Evolutionary conservation across 495 filamentous ascomycete genomes (phyloP), one percentile per base, ranked within the genome.

Genomic region (Xylaria flabelliformis): DNA sequence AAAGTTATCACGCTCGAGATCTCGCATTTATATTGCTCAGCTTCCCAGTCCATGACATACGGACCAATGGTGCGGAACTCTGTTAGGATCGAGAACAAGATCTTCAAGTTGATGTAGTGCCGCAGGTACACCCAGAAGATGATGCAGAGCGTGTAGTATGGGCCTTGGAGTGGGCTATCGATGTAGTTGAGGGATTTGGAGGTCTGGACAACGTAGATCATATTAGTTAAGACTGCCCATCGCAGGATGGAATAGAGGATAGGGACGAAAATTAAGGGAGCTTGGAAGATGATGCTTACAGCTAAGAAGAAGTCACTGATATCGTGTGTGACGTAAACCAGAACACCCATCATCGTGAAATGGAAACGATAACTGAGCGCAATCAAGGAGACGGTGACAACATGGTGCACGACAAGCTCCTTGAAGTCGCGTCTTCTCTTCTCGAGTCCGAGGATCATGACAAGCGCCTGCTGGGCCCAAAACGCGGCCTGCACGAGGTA

Each of bases 261-360:
- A 42, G 59, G 26, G 24, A 10, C 2, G 8, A 42, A 4, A n/a
- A 44, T 15, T 26, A n/a, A 21, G 51, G 42, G 26, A 24, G 4
- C 32, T 67, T 6, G 41, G 44, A 34, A 5, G 21, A 29, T 3
- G 1, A 58, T 58, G 85, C 92, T 80, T 88, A 95, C 93, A 24
- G 96, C 95, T 17, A 98, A 86, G 87, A 98, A 98, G 82, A 98
- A 97, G 78, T 99, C 96, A 67, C 90, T 92, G 72, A 98, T 92
- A 75, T 98, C 95, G 75, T 97, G 94, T 15, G 95, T 98, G 73
- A 97, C 93, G 80, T 97, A 98, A 19, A 98, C 94, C 34, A 93
- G 93, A 56, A 98, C 77, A n/a, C 95, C 95, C 84, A 98, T 97
- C 80, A 95, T 94, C 26, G 94, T 95, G 80, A 98, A 98, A 82